Evolutionary conservation across 1,284 basidiomycete species (phyloP).

Genomic region (Cryptococcus hybrid): DNA sequence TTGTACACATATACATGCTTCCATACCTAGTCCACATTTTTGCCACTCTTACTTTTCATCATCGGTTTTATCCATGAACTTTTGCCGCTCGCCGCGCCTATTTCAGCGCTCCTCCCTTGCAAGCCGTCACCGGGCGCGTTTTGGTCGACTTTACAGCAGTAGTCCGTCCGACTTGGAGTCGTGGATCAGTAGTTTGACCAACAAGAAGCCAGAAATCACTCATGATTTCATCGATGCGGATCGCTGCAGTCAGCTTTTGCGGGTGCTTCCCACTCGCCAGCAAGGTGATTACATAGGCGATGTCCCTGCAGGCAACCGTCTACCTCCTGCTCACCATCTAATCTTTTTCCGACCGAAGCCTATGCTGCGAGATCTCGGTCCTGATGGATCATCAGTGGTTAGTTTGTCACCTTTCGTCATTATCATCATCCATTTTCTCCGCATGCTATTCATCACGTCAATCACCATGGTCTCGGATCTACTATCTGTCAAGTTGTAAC

Average conservation of each 20-base stretch:
- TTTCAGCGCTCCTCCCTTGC: neutral
- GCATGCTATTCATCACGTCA: no score
- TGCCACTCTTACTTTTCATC: neutral
- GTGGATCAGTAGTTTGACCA: neutral
- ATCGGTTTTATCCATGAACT: neutral
- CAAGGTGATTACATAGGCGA: slow-evolving; percentile 20
- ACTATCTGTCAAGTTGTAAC: no score
- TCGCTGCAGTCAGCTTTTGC: slow-evolving; percentile 9
- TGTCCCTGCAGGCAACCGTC: slow-evolving; percentile 45
- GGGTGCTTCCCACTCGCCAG: slow-evolving; percentile 67
- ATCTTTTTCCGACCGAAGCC: slow-evolving; percentile 69
- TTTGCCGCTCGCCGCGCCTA: neutral
- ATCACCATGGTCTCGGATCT: no score
- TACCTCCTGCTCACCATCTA: slow-evolving; percentile 66
- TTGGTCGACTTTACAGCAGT: neutral
- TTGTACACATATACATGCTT: no score
- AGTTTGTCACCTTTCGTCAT: slow-evolving; percentile 45
- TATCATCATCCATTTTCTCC: no score
- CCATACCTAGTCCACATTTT: neutral
- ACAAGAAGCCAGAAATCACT: neutral
- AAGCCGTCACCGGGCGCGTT: no score
- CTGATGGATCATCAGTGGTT: slow-evolving; percentile 61
- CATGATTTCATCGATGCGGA: slow-evolving; percentile 9
- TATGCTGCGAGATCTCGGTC: slow-evolving; percentile 59
- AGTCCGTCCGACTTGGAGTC: neutral